These are phyloP conservation scores for Gelatoporia subvermispora DNA, from an alignment of 768 basidiomycete species.

Conservation along the genomic window DNA sequence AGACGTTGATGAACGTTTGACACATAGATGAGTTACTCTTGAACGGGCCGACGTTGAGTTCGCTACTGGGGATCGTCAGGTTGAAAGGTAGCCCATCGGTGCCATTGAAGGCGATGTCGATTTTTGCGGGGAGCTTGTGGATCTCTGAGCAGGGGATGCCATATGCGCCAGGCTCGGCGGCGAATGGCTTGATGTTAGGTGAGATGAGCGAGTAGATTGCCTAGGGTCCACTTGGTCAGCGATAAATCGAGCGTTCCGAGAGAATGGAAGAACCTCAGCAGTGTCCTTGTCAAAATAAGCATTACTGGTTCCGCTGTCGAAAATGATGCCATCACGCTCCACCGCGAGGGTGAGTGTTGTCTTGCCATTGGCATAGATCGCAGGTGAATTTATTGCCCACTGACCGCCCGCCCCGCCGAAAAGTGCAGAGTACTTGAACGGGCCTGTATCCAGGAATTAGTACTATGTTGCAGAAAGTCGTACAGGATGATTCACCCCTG, in stretches of 20 bases:
- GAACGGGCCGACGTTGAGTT: constrained; percentile 55
- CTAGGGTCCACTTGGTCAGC: constrained; percentile 23
- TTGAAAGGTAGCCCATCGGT: constrained; percentile 44
- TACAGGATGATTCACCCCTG: constrained; percentile 28
- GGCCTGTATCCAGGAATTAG: constrained; percentile 24
- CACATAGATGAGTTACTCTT: constrained; percentile 41
- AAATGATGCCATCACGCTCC: constrained; percentile 40
- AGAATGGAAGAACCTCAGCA: constrained; percentile 33
- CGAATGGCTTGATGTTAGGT: constrained; percentile 46
- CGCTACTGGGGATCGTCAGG: constrained; percentile 51
- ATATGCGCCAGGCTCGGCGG: constrained; percentile 48
- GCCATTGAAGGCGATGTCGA: constrained; percentile 50
- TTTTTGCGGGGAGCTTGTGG: constrained; percentile 42
- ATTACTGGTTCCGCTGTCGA: constrained; percentile 56
- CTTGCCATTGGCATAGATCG: constrained; percentile 48
- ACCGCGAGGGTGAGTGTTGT: constrained; percentile 37
- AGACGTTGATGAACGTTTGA: constrained; percentile 54
- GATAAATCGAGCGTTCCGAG: not conserved
- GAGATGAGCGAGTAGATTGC: constrained; percentile 56
- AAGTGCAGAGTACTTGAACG: constrained; percentile 37
- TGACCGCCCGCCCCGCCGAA: constrained; percentile 30
- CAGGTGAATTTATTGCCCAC: constrained; percentile 43
- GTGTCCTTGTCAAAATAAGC: constrained; percentile 44
- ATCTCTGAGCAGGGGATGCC: constrained; percentile 43
- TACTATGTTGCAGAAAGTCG: not conserved